Evolutionary conservation across 2,329 filamentous ascomycete genomes (phyloP), one percentile per base, ranked within the genome.

Genomic region (Stemphylium beticola): DNA sequence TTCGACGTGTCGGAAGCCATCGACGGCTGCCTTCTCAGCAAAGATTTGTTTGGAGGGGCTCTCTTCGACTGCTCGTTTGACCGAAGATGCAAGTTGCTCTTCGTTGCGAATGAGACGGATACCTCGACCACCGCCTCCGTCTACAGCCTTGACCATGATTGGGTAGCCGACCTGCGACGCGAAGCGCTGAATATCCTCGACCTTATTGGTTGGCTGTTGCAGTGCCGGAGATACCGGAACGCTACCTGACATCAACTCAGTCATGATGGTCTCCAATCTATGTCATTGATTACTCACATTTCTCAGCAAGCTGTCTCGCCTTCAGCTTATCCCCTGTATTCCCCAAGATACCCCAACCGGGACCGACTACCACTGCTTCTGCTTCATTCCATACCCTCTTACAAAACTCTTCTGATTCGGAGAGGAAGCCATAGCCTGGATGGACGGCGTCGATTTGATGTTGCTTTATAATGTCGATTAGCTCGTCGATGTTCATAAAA

Each of bases 101-200:
- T 78, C 72, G 18, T 68, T 64, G 1, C 72, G 71, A 6, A 86
- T 79, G 0, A 87, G 73, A 5, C 85, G 78, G 40, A 88, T 87
- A 0, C 85, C 85, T 14, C 84, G 73, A 0, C 85, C 85, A 2
- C 85, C 85, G 12, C 85, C 85, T 1, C 85, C 85, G 66, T 87
- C 85, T 3, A 87, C 82, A n/a, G 85, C 85, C 64, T 88, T 88
- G 39, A 87, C 74, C 82, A 87, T 85, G 38, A 86, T 76, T 0
- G 84, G 84, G 39, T 81, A 82, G 1, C 82, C 82, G 12, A 78
- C 74, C 18, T 73, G 42, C 2, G 66, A 81, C 71, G 90, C 92
- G 64, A 93, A 93, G 0, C 49, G 38, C 3, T 71, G 67, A 4
- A 84, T 77, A 4, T 79, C 74, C 22, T 76, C 71, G 1, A 80